These are phyloP conservation scores for Mycena maculata DNA, from an alignment of 768 basidiomycete genomes.

Conservation along the genomic window DNA sequence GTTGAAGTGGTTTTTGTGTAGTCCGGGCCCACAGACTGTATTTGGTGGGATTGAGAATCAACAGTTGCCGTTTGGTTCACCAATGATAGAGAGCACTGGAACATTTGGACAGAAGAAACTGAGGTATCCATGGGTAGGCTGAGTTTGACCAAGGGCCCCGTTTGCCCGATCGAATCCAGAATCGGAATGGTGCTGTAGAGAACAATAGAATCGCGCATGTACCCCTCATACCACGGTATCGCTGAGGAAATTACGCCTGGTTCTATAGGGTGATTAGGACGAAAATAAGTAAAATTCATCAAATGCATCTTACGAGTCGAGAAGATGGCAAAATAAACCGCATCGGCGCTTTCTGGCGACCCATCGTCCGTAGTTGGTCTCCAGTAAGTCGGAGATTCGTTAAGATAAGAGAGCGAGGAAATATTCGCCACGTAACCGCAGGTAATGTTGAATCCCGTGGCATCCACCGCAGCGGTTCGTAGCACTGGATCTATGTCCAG, in stretches of 20 bases:
- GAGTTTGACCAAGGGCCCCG: neutral
- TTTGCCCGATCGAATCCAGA: neutral
- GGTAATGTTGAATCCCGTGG: conserved; percentile 13
- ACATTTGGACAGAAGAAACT: neutral
- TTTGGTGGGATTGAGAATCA: neutral
- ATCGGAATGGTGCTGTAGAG: conserved; percentile 11
- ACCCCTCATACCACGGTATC: too few species aligned
- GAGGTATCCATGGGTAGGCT: neutral
- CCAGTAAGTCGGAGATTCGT: too few species aligned
- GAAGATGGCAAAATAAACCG: too few species aligned
- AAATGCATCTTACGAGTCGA: neutral
- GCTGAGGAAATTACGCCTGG: neutral
- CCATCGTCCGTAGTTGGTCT: too few species aligned
- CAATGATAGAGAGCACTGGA: neutral
- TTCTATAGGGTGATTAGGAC: neutral
- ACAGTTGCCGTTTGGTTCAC: neutral
- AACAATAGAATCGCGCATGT: neutral
- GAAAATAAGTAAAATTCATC: too few species aligned
- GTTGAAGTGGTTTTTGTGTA: neutral
- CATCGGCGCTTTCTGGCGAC: too few species aligned
- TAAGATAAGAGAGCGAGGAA: too few species aligned
- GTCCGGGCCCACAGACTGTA: neutral
- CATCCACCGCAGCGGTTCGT: neutral
- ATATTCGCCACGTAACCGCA: neutral
- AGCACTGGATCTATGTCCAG: neutral